Conservation (phyloP, 164 flowering plant genomes). For the Stephania yunnanensis region DNA sequence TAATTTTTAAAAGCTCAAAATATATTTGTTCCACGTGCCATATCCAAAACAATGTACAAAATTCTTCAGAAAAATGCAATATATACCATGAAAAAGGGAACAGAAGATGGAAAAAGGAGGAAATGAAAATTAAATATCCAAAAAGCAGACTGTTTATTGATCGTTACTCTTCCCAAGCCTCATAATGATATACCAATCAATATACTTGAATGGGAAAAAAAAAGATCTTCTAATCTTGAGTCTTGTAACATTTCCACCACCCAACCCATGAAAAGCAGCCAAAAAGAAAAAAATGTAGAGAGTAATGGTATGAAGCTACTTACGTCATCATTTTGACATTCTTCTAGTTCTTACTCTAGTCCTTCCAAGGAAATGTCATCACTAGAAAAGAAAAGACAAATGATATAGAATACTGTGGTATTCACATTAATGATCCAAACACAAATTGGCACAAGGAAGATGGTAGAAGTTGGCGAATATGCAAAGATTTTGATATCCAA, state of each 20-base stretch:
- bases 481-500: neutral
- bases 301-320: constrained; percentile 19
- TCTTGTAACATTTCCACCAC: neutral
- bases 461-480: neutral
- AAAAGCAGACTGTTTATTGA: neutral
- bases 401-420: neutral
- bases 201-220: neutral
- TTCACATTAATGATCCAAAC: neutral
- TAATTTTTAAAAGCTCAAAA: no score
- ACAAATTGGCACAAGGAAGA: neutral
- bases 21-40: no score
- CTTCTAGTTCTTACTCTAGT: constrained; percentile 80
- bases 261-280: neutral
- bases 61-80: neutral
- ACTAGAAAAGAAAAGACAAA: constrained; percentile 28
- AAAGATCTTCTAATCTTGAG: neutral
- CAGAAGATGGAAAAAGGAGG: no score
- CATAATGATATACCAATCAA: neutral
- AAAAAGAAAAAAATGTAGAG: neutral
- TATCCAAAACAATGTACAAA: neutral
- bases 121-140: no score
- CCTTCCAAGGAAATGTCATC: constrained; percentile 86
- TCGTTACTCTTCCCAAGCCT: neutral
- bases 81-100: no score
- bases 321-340: constrained; percentile 81